These are phyloP conservation scores for Akanthomyces muscarius DNA, from an alignment of 2,329 filamentous ascomycete species.

Conservation along the genomic window DNA sequence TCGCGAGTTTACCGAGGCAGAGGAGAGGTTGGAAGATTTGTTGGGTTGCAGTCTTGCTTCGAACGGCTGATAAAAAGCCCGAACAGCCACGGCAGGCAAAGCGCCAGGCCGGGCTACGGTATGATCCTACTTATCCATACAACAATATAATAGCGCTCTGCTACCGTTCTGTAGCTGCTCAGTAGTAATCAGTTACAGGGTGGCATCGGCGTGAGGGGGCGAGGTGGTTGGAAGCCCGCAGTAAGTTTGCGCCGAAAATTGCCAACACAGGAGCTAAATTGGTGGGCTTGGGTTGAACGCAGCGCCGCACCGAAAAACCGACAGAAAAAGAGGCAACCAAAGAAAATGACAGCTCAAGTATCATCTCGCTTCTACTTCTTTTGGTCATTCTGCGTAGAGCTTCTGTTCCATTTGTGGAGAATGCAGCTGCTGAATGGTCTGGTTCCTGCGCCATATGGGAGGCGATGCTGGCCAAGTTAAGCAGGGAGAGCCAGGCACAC, in stretches of 20 bases:
- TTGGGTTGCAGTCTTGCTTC: neutral
- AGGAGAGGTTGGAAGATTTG: neutral
- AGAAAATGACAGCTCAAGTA: neutral
- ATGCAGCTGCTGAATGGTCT: neutral
- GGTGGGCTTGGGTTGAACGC: neutral
- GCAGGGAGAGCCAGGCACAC: conserved; percentile 14
- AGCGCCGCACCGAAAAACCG: neutral
- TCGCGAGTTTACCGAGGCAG: neutral
- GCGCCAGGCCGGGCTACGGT: neutral
- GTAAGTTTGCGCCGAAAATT: neutral
- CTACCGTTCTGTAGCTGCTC: neutral
- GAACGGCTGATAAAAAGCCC: neutral
- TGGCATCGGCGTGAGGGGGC: conserved; percentile 4
- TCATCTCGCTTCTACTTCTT: neutral
- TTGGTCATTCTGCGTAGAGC: neutral
- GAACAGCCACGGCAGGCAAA: neutral
- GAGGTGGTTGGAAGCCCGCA: neutral
- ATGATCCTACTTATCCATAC: neutral
- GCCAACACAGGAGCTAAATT: neutral
- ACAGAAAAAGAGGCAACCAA: neutral
- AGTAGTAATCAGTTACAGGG: neutral
- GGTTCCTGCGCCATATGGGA: conserved; percentile 7
- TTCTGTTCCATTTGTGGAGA: neutral
- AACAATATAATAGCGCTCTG: neutral
- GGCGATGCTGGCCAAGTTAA: conserved; percentile 14